Base-by-base conservation (phyloP, 192 early-diverging fungal genomes). In the Phlyctochytrium planicorne region DNA sequence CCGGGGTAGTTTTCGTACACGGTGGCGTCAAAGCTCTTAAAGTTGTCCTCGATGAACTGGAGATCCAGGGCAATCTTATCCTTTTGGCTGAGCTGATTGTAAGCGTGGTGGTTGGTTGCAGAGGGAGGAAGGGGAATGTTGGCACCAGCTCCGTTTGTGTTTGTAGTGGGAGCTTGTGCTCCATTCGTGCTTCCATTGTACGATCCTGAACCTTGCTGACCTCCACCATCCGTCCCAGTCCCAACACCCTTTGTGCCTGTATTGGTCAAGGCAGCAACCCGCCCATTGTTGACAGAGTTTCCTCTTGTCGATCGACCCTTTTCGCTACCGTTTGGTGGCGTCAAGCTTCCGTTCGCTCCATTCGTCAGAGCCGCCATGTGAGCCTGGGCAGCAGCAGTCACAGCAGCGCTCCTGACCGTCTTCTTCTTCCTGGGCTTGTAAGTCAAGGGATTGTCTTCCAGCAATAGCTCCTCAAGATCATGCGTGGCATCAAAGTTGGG, bases 401-500 rank as follows among this genome's bases (percentile, higher is more conserved):
- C 10, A 20, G 6, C 10, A 6, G 40, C 40, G 40, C 20, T 47
- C 6, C 40, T 6, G 6, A 20, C 20, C 40, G 40, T 47, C 40
- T 47, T 47, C 40, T 47, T 47, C 40, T 47, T 47, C 20, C 40
- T 6, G 40, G 40, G 40, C 40, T 20, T 6, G 40, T 47, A 47
- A 20, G 10, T 47, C 40, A 47, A 47, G 10, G 40, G 40, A 60
- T 88, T 81, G 53, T 88, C 86, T 34, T 91, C 86, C 60, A 90
- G 78, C 34, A 91, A 76, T 14, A 90, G 66, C 65, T 90, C 88
- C 56, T 91, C 88, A 1, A 91, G 67, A 55, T 90, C 89, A 59
- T 84, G 84, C 10, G 40, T 47, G 40, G 40, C 40, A 20, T 47
- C 40, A 47, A 47, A 47, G 40, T 47, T 47, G 40, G 40, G 40